Percentiles rank a stretch among this genome's conserved stretches.
phyloP scores from a whole-genome alignment of 1,284 basidiomycete genomes.

The Trametes sp. region DNA sequence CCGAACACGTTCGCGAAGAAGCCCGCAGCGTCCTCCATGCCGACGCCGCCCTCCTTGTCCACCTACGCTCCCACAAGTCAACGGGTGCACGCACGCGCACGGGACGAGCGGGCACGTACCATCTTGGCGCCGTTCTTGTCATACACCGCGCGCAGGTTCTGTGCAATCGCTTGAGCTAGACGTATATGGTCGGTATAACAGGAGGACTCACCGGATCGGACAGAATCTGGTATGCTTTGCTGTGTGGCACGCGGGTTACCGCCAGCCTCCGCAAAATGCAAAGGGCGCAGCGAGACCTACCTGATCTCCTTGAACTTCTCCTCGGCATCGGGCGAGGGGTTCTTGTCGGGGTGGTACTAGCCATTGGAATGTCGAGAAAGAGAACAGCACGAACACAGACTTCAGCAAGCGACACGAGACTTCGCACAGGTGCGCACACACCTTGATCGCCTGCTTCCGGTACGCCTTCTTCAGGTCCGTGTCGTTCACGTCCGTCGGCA shows the following conservation, averaged over 20 bases:
- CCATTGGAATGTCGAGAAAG: background rate
- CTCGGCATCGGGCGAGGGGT: conserved; percentile 86
- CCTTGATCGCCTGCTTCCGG: conserved; percentile 94
- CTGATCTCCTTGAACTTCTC: conserved; percentile 95
- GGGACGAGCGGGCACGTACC: conserved; percentile 51
- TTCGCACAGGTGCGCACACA: conserved; percentile 39
- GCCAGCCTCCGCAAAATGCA: background rate
- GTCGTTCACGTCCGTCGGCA: conserved; percentile 62
- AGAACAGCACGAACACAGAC: background rate
- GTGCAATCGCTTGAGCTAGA: conserved; percentile 29
- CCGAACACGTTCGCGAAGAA: conserved; percentile 95
- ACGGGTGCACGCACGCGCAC: background rate
- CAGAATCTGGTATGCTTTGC: conserved; percentile 91
- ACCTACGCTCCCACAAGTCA: conserved; percentile 47
- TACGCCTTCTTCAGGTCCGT: conserved; percentile 95
- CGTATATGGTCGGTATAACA: conserved; percentile 36
- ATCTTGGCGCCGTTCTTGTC: conserved; percentile 94
- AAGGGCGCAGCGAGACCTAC: conserved; percentile 43
- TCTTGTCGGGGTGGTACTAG: conserved; percentile 95
- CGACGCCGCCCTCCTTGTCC: conserved; percentile 73
- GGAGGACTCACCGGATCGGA: conserved; percentile 74
- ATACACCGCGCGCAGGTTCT: conserved; percentile 91
- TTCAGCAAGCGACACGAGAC: background rate
- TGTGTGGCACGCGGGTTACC: conserved; percentile 43
- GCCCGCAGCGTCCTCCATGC: conserved; percentile 87